Evolutionary conservation across 345 rosid genomes (phyloP).

Genomic region (Salix arbutifolia): DNA sequence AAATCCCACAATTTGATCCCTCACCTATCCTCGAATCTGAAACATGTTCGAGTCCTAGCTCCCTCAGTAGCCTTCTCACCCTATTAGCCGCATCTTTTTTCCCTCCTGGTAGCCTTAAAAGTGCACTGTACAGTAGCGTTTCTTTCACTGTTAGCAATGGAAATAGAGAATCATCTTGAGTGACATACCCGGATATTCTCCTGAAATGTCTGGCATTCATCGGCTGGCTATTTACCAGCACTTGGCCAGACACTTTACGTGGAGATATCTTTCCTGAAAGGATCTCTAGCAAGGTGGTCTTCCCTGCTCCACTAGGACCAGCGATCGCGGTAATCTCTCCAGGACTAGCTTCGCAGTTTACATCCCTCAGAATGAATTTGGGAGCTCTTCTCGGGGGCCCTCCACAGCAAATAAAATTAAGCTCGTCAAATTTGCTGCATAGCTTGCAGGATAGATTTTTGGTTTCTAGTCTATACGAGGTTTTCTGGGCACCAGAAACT

Average conservation of each 20-base stretch:
- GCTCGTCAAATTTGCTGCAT: conserved; percentile 37
- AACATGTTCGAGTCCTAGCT: conserved; percentile 68
- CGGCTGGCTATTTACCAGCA: conserved; percentile 56
- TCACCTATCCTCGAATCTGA: conserved; percentile 56
- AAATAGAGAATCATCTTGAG: conserved; percentile 84
- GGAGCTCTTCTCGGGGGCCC: conserved; percentile 18
- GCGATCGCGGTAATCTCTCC: conserved; percentile 69
- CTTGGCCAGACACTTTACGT: conserved; percentile 46
- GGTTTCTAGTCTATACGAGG: conserved; percentile 51
- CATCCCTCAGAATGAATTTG: conserved; percentile 51
- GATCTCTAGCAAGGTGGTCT: conserved; percentile 78
- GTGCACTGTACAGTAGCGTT: conserved; percentile 77
- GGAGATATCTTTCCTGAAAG: conserved; percentile 64
- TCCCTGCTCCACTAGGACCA: conserved; percentile 95
- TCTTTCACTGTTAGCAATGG: conserved; percentile 82
- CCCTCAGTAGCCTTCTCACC: conserved; percentile 56
- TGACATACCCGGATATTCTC: conserved; percentile 70
- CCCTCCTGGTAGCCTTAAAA: conserved; percentile 59
- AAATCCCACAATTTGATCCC: conserved; percentile 64
- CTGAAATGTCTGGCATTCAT: conserved; percentile 51
- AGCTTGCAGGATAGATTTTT: conserved; percentile 53
- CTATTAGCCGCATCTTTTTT: conserved; percentile 38
- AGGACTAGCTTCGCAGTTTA: conserved; percentile 62
- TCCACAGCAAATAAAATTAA: conserved; percentile 25
- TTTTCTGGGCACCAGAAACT: conserved; percentile 32